These are phyloP conservation scores for Syzygium grande DNA, from an alignment of 345 rosid species.

Conservation along the genomic window DNA sequence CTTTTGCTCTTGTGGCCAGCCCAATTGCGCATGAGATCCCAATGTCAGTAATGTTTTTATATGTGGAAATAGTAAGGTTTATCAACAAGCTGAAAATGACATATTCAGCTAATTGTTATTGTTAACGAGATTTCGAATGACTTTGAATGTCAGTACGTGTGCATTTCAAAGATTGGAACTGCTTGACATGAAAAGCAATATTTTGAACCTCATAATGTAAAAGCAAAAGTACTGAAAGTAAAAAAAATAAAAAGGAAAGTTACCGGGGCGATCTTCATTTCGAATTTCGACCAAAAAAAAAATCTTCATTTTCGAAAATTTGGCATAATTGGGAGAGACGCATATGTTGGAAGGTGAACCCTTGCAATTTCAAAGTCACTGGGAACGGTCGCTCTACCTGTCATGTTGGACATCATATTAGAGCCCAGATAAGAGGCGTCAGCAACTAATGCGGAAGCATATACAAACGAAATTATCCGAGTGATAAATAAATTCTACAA, in stretches of 20 bases:
- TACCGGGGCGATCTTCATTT: no score
- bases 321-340: background rate
- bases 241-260: background rate
- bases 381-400: background rate
- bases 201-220: background rate
- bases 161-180: background rate
- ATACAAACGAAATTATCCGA: background rate
- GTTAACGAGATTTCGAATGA: background rate
- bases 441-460: background rate
- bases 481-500: background rate
- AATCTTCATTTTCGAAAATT: background rate
- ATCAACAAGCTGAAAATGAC: background rate
- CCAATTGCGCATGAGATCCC: background rate
- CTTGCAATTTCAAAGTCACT: background rate
- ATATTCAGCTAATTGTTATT: background rate
- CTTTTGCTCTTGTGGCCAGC: background rate
- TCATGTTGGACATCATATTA: background rate
- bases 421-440: background rate
- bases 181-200: background rate
- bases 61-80: background rate
- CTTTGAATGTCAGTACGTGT: background rate
- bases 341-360: background rate
- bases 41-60: background rate
- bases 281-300: no score
- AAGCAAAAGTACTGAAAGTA: background rate